Conservation (phyloP, 495 filamentous ascomycete species). For the Pyrenula aspistea region DNA sequence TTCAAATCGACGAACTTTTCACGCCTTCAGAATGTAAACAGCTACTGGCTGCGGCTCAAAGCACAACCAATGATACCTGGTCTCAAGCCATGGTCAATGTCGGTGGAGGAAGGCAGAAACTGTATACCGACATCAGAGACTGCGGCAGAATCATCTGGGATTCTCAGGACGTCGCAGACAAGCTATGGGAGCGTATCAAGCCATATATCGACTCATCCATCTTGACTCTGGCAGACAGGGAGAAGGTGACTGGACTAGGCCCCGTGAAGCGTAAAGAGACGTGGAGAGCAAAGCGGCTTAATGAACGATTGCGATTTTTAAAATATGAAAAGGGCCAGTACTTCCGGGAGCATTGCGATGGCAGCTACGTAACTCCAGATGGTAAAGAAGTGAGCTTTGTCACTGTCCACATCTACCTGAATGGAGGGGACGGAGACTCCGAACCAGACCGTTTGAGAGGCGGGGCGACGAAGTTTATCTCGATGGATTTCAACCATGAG, state of each 20-base stretch:
- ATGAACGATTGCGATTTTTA: conserved; percentile 72
- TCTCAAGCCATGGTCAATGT: conserved; percentile 56
- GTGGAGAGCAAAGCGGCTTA: conserved; percentile 48
- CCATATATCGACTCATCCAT: conserved; percentile 33
- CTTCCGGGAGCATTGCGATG: conserved; percentile 73
- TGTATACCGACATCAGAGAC: conserved; percentile 46
- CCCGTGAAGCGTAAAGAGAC: conserved; percentile 30
- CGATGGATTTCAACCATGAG: conserved; percentile 1
- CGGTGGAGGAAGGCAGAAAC: conserved; percentile 45
- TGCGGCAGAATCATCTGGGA: conserved; percentile 71
- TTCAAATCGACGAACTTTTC: conserved; percentile 25
- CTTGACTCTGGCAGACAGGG: conserved; percentile 20
- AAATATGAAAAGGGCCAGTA: conserved; percentile 66
- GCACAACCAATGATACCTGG: conserved; percentile 29
- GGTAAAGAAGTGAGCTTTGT: conserved; percentile 47
- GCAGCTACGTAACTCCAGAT: conserved; percentile 48
- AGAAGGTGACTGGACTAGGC: conserved; percentile 32
- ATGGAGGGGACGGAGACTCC: conserved; percentile 37
- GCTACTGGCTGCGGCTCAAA: conserved; percentile 19
- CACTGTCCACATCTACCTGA: conserved; percentile 80
- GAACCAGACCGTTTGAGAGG: conserved; percentile 16
- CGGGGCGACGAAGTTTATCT: conserved; percentile 19
- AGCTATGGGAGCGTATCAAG: conserved; percentile 46
- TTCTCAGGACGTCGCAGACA: conserved; percentile 42
- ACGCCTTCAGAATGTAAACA: conserved; percentile 22